Percentiles rank a stretch among this genome's conserved stretches.
These are phyloP conservation scores for Sugiyamaella japonica DNA, from an alignment of 1,139 yeast genomes.

Conservation along the genomic window DNA sequence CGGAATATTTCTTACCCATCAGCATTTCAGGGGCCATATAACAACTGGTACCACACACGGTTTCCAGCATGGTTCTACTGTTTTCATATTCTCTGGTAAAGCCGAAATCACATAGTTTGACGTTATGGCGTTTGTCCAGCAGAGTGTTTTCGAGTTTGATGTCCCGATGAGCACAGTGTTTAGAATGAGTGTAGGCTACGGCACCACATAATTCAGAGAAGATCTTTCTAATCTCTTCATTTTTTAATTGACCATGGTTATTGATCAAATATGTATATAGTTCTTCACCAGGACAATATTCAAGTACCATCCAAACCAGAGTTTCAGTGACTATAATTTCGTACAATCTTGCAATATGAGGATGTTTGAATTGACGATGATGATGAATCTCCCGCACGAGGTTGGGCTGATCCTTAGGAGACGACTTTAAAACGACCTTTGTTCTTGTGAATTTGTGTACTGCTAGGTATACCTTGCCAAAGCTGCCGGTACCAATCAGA, in stretches of 20 bases:
- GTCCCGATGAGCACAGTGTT: slow-evolving; percentile 87
- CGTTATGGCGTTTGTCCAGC: slow-evolving; percentile 65
- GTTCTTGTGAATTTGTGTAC: slow-evolving; percentile 68
- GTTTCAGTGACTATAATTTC: slow-evolving; percentile 83
- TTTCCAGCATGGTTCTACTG: slow-evolving; percentile 55
- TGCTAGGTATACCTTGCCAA: slow-evolving; percentile 89
- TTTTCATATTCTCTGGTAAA: slow-evolving; percentile 72
- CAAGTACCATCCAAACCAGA: slow-evolving; percentile 82
- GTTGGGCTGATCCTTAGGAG: slow-evolving; percentile 79
- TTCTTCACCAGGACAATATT: slow-evolving; percentile 81
- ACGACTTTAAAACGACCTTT: slow-evolving; percentile 75
- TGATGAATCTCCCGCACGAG: slow-evolving; percentile 91
- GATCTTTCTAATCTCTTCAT: slow-evolving; percentile 56
- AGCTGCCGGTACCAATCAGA: slow-evolving; percentile 68
- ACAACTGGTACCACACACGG: slow-evolving; percentile 91
- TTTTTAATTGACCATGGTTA: slow-evolving; percentile 46
- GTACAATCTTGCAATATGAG: slow-evolving; percentile 78
- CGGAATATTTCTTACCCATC: slow-evolving; percentile 62
- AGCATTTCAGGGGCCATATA: slow-evolving; percentile 97
- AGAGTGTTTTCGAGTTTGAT: slow-evolving; percentile 83
- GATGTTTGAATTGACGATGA: slow-evolving; percentile 80
- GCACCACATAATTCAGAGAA: slow-evolving; percentile 83
- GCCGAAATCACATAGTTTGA: slow-evolving; percentile 89
- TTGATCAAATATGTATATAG: slow-evolving; percentile 69
- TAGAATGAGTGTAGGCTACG: slow-evolving; percentile 78